Conservation (phyloP, 1,139 yeast species). For the Protomyces gravidus region DNA sequence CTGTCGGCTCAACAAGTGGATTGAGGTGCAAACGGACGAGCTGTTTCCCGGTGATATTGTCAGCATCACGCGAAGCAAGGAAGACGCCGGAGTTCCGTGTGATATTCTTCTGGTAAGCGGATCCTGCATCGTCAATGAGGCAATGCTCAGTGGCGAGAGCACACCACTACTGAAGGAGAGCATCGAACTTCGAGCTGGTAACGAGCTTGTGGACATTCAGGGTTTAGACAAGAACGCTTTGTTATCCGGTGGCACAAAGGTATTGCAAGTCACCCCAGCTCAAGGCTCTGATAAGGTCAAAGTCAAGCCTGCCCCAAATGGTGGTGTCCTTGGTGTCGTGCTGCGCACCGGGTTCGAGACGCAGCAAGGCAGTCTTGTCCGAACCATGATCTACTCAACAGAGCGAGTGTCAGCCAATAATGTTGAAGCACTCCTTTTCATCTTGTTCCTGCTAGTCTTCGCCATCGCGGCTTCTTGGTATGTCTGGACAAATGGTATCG, state of each 20-base stretch:
- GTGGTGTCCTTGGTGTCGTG: constrained; percentile 87
- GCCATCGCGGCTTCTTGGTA: constrained; percentile 97
- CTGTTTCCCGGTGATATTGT: constrained; percentile 90
- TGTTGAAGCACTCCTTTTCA: constrained; percentile 88
- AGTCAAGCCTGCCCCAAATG: constrained; percentile 60
- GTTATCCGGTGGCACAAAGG: constrained; percentile 95
- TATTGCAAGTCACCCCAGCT: constrained; percentile 74
- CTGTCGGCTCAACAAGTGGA: constrained; percentile 69
- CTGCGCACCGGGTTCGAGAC: constrained; percentile 96
- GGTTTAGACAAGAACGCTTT: constrained; percentile 85
- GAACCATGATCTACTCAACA: constrained; percentile 95
- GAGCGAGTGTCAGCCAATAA: constrained; percentile 96
- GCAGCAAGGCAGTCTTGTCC: constrained; percentile 92
- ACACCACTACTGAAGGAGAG: constrained; percentile 95
- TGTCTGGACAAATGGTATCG: constrained; percentile 97
- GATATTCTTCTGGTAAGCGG: constrained; percentile 83
- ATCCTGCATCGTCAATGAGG: constrained; percentile 89
- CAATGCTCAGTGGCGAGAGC: constrained; percentile 97
- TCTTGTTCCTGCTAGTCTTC: constrained; percentile 78
- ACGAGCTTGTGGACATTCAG: constrained; percentile 65
- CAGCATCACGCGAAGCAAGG: constrained; percentile 73
- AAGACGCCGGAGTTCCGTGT: constrained; percentile 94
- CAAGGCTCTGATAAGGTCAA: constrained; percentile 54
- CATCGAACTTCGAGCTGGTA: constrained; percentile 70
- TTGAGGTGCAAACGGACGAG: constrained; percentile 61